Percentiles rank a stretch among this genome's conserved stretches.
phyloP scores from a whole-genome alignment of 73 alveolate genomes.

The Uronychia binucleata region DNA sequence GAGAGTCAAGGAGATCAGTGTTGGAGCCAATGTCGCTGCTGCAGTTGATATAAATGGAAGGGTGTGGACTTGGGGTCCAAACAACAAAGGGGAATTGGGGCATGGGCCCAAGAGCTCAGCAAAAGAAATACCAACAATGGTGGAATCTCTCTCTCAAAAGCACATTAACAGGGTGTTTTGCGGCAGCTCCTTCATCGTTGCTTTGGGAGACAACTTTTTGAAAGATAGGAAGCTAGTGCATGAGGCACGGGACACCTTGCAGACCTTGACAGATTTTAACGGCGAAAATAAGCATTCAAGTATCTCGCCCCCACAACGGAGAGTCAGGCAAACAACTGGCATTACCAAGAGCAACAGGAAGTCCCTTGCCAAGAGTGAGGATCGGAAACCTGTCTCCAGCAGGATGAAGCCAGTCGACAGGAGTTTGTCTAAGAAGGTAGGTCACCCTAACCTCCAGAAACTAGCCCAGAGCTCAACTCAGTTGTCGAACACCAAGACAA shows the following conservation, averaged over 20 bases:
- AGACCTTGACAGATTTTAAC: not conserved
- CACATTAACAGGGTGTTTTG: not conserved
- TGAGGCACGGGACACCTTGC: not conserved
- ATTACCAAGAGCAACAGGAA: not conserved
- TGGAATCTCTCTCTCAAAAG: not conserved
- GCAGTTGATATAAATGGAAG: conserved; percentile 12
- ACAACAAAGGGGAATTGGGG: conserved; percentile 50
- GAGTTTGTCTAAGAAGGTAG: not conserved
- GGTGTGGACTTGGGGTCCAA: conserved; percentile 64
- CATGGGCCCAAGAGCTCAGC: conserved; percentile 28
- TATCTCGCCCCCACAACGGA: not conserved
- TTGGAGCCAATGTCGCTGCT: conserved; percentile 5
- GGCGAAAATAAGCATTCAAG: not conserved
- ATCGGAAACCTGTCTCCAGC: not conserved
- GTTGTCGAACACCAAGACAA: too few relatives aligned
- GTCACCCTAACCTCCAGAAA: too few relatives aligned
- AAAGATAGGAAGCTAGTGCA: not conserved
- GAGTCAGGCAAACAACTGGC: not conserved
- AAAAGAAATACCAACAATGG: not conserved
- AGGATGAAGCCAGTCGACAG: not conserved
- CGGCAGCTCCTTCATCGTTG: not conserved
- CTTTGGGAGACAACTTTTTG: not conserved
- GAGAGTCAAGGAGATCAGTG: not conserved
- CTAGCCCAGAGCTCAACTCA: too few relatives aligned
- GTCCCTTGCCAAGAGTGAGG: not conserved